Conservation (phyloP, 2,329 filamentous ascomycete species). For the Biscogniauxia mediterranea region DNA sequence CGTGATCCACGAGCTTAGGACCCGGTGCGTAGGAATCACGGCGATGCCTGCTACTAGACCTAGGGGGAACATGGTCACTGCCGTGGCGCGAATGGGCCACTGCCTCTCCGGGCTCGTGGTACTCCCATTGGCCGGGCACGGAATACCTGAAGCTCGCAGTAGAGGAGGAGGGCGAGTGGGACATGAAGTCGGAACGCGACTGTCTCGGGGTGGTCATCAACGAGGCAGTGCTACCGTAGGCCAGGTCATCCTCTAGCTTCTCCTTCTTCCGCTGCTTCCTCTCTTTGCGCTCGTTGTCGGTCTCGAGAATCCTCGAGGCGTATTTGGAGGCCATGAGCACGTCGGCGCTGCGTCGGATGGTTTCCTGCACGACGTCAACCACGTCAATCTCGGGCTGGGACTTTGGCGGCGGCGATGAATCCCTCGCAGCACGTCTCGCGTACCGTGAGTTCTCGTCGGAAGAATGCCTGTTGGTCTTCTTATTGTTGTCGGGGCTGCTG, state of each 20-base stretch:
- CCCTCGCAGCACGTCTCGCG: conserved; percentile 10
- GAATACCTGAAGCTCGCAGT: conserved; percentile 27
- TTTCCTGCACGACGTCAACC: conserved; percentile 25
- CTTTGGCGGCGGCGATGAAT: conserved; percentile 12
- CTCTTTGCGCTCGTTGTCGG: conserved; percentile 33
- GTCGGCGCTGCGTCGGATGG: conserved; percentile 31
- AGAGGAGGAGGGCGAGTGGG: conserved; percentile 10
- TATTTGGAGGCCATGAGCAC: conserved; percentile 33
- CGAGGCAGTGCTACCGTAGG: conserved; percentile 43
- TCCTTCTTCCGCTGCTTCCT: conserved; percentile 35
- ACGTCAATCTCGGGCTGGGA: conserved; percentile 29
- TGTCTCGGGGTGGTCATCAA: conserved; percentile 14
- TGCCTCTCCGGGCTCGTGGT: conserved; percentile 37
- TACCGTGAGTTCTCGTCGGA: conserved; percentile 9
- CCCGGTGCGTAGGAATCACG: conserved; percentile 37
- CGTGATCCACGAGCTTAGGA: conserved; percentile 37
- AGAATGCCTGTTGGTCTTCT: background rate
- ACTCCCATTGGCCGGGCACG: conserved; percentile 38
- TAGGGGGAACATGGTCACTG: conserved; percentile 20
- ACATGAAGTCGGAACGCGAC: conserved; percentile 26
- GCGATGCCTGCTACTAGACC: conserved; percentile 25
- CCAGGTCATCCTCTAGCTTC: conserved; percentile 46
- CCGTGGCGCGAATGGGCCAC: conserved; percentile 32
- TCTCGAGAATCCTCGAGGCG: conserved; percentile 27
- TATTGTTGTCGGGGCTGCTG: background rate